These are phyloP conservation scores for Candida sanyaensis DNA, from an alignment of 1,139 yeast species.

Conservation along the genomic window DNA sequence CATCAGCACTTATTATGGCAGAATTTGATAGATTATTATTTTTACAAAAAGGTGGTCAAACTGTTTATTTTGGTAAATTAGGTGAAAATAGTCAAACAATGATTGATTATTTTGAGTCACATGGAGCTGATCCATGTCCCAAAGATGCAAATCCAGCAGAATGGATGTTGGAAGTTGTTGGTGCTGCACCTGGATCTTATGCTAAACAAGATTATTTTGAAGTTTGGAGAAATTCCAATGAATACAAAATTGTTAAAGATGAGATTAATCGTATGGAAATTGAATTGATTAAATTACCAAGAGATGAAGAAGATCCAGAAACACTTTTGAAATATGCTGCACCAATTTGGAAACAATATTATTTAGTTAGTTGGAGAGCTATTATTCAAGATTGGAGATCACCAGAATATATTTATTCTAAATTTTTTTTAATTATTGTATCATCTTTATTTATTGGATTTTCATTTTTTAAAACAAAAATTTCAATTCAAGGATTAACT, in stretches of 20 bases:
- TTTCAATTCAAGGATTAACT: slow-evolving; percentile 41
- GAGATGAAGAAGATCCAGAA: slow-evolving; percentile 23
- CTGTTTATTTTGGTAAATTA: slow-evolving; percentile 68
- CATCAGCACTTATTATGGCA: slow-evolving; percentile 38
- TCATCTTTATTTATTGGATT: slow-evolving; percentile 51
- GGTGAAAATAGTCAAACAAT: slow-evolving; percentile 55
- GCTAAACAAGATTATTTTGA: slow-evolving; percentile 36
- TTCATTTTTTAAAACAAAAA: slow-evolving; percentile 37
- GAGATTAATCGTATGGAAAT: slow-evolving; percentile 26
- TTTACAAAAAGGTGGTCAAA: slow-evolving; percentile 51
- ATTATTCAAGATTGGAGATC: slow-evolving; percentile 47
- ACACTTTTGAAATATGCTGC: slow-evolving; percentile 26
- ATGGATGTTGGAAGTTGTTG: slow-evolving; percentile 58
- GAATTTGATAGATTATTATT: slow-evolving; percentile 39
- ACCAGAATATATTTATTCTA: slow-evolving; percentile 41
- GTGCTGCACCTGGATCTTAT: slow-evolving; percentile 38
- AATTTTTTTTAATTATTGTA: slow-evolving; percentile 34
- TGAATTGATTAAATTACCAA: slow-evolving; percentile 29
- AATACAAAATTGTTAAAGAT: slow-evolving; percentile 25
- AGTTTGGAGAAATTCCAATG: slow-evolving; percentile 35
- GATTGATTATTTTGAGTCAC: slow-evolving; percentile 55
- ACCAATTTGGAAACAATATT: slow-evolving; percentile 26
- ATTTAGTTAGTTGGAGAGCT: slow-evolving; percentile 26
- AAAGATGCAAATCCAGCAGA: slow-evolving; percentile 54
- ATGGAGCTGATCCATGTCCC: slow-evolving; percentile 51